Conservation (phyloP, 163 green algal genomes). For the Volvox carteri region DNA sequence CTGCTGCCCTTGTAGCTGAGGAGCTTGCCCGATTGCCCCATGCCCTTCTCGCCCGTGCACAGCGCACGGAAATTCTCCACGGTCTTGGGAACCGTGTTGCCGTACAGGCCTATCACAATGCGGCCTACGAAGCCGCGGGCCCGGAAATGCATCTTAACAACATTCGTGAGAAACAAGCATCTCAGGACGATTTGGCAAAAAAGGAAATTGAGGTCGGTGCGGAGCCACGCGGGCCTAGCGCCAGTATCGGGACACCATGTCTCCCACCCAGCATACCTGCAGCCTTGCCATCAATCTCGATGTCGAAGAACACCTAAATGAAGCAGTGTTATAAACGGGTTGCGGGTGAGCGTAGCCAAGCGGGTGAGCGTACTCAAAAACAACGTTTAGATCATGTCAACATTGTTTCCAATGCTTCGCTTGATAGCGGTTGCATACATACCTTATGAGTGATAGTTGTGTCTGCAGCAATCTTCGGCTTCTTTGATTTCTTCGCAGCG, state of each 20-base stretch:
- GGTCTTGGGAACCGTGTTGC: conserved; percentile 95
- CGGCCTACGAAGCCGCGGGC: too few species aligned
- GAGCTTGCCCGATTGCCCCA: conserved; percentile 88
- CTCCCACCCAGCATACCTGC: conserved; percentile 73
- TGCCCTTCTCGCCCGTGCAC: conserved; percentile 91
- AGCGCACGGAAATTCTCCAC: conserved; percentile 85
- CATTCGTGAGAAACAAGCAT: too few species aligned
- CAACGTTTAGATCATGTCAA: neutral
- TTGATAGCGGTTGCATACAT: too few species aligned
- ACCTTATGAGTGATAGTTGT: conserved; percentile 53
- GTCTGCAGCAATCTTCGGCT: conserved; percentile 28
- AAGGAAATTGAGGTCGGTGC: too few species aligned
- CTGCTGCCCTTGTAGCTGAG: conserved; percentile 91
- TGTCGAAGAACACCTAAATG: conserved; percentile 96
- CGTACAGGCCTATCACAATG: conserved; percentile 91
- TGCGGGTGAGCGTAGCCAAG: too few species aligned
- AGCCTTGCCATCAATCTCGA: conserved; percentile 93
- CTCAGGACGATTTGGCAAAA: too few species aligned
- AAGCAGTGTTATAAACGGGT: neutral
- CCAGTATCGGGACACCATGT: neutral
- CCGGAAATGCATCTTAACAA: too few species aligned
- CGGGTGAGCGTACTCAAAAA: neutral
- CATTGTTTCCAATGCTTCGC: neutral
- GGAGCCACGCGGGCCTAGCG: too few species aligned
- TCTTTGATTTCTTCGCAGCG: conserved; percentile 47